Percentiles rank a stretch among this genome's conserved stretches.
These are phyloP conservation scores for Aureobasidium leucospermi DNA, from an alignment of 2,329 filamentous ascomycete species.

Conservation along the genomic window DNA sequence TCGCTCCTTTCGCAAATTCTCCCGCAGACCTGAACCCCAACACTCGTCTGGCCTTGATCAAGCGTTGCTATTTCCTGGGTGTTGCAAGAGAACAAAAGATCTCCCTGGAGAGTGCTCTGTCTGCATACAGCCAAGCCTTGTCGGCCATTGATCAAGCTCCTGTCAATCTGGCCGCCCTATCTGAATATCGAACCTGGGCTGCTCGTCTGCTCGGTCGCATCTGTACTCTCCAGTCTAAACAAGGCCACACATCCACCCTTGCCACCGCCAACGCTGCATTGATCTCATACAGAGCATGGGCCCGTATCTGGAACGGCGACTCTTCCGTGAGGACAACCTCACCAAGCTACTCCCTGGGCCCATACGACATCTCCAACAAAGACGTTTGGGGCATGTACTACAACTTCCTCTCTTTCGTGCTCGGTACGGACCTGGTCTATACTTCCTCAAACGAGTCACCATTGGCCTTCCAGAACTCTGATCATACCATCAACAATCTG, in stretches of 20 bases:
- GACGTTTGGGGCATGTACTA: constrained; percentile 84
- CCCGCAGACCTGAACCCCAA: constrained; percentile 4
- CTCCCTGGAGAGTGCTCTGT: constrained; percentile 17
- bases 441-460: constrained; percentile 16
- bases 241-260: constrained; percentile 33
- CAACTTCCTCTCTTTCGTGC: constrained; percentile 64
- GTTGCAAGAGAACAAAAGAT: constrained; percentile 23
- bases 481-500: constrained; percentile 18
- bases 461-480: constrained; percentile 21
- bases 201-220: constrained; percentile 70
- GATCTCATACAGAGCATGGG: constrained; percentile 54
- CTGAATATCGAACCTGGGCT: constrained; percentile 48
- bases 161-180: neutral
- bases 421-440: constrained; percentile 60
- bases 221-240: constrained; percentile 61
- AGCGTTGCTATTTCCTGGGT: constrained; percentile 24
- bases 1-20: neutral
- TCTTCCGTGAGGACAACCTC: neutral
- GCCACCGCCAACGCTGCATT: constrained; percentile 32
- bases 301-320: constrained; percentile 49
- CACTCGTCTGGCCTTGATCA: constrained; percentile 17
- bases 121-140: constrained; percentile 9
- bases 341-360: constrained; percentile 38
- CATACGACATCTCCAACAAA: constrained; percentile 38
- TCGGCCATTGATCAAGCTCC: constrained; percentile 4